phyloP scores from a whole-genome alignment of 78 protist species.

The slime mould (Dictyostelium discoideum) region dicty_2.7 NC_007089.4:2282001-2282500 shows the following conservation, averaged over 20 bases:
- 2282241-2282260: background rate
- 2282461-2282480: background rate
- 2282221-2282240: background rate
- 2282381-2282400: conserved; percentile 5
- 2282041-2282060: conserved; percentile 18
- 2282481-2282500: background rate
- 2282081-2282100: conserved; percentile 33
- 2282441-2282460: conserved; percentile 18
- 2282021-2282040: background rate
- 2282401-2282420: conserved; percentile 9
- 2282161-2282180: conserved; percentile 28
- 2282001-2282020: background rate
- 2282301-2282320: background rate
- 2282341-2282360: conserved; percentile 41
- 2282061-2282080: background rate
- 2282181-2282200: background rate
- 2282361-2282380: conserved; percentile 20
- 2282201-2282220: conserved; percentile 30
- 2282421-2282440: background rate
- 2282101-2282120: conserved; percentile 12
- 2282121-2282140: background rate
- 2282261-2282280: background rate
- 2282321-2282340: background rate
- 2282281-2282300: background rate
- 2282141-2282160: conserved; percentile 18